Conservation (phyloP, 805 yeast genomes). For the Suhomyces kilbournensis region DNA sequence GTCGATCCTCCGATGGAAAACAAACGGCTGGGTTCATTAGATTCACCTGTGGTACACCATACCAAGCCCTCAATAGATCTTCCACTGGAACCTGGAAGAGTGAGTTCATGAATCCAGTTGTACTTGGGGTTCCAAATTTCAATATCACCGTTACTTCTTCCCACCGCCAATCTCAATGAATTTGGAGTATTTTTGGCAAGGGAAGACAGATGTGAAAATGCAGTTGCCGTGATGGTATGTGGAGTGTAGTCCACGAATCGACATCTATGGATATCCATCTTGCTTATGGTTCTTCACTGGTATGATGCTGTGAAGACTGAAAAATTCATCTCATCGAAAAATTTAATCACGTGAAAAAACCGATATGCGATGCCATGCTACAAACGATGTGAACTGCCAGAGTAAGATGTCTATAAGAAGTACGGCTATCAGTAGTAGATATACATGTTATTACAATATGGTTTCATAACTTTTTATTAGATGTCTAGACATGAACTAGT, state of each 20-base stretch:
- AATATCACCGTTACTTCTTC: constrained; percentile 90
- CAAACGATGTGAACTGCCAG: neutral
- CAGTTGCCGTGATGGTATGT: constrained; percentile 75
- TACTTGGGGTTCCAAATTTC: constrained; percentile 91
- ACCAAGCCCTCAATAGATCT: constrained; percentile 86
- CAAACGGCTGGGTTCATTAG: constrained; percentile 54
- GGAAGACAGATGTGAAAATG: constrained; percentile 63
- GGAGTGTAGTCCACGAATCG: constrained; percentile 88
- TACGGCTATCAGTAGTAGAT: too few relatives aligned
- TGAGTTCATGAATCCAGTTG: constrained; percentile 75
- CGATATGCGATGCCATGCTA: neutral
- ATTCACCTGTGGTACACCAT: constrained; percentile 60
- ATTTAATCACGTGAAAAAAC: neutral
- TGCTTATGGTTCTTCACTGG: neutral
- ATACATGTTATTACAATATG: neutral
- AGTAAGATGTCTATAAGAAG: too few relatives aligned
- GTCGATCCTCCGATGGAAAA: constrained; percentile 96
- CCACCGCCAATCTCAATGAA: constrained; percentile 79
- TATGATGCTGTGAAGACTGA: constrained; percentile 4
- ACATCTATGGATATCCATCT: constrained; percentile 83
- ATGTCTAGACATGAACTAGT: neutral
- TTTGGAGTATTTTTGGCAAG: constrained; percentile 38
- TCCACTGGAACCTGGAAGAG: constrained; percentile 74
- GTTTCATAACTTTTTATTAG: neutral
- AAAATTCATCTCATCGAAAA: constrained; percentile 10